Evolutionary conservation across 2,329 filamentous ascomycete species (phyloP), one percentile per base, ranked within the genome.

Genomic region (Hysterium pulicare): DNA sequence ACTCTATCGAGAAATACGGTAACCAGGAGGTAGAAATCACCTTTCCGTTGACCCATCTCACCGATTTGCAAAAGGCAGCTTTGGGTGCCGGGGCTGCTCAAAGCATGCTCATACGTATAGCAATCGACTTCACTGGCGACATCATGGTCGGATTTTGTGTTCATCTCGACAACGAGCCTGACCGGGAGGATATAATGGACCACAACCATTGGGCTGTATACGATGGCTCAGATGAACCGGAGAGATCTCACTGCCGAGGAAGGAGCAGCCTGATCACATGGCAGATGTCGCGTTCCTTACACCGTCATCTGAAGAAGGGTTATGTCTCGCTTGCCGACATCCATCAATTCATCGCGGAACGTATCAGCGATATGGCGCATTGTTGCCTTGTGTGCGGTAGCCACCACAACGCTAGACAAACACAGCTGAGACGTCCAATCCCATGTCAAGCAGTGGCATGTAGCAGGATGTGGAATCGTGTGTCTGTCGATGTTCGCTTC

Each of bases 1-100:
- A 60, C 32, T 42, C 53, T 4, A 51, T 64, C 3, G 59, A 66
- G 31, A 55, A 45, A 21, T 44, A 50, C 13, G 45, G 45, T 10
- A 49, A 57, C 2, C 47, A 48, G 15, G 53, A 59, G 39, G 44
- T 62, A 1, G 62, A 64, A 40, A 51, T 65, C 3, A 58, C 48
- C 24, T 62, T 66, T 23, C 50, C 55, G 4, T 37, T 66, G 10
- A 42, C 39, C 11, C 19, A 44, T 1, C 45, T 55, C 7, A 61
- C 54, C 1, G 47, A 53, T 1, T 40, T 65, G 3, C 52, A 64
- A 34, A 50, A 56, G n/a, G 38, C 19, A 5, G 59, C 51, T 3
- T 50, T 64, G 45, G 62, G 58, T 15, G 36, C 58, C 2, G 55
- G 54, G 5, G 36, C 22, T 3, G 55, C 60, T 6, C 55, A 53